Evolutionary conservation across 73 alveolate species (phyloP).

Genomic region (Paramecium biaurelia): DNA sequence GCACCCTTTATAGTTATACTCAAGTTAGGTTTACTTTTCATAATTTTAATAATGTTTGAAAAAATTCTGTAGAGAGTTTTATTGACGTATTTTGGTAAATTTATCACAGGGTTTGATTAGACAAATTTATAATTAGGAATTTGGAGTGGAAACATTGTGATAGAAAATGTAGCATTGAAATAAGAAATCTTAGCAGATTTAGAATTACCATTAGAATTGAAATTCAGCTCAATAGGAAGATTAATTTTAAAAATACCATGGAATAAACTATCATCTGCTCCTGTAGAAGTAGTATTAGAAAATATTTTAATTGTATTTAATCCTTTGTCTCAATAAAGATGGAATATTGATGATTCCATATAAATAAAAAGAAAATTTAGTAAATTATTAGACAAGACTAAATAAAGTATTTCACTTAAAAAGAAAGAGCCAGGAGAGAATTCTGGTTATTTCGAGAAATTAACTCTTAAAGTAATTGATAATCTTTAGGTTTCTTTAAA

Average conservation of each 20-base stretch:
- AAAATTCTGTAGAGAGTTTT: slow-evolving; percentile 84
- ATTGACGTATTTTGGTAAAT: slow-evolving; percentile 88
- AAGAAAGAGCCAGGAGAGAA: slow-evolving; percentile 65
- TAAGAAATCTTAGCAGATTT: slow-evolving; percentile 77
- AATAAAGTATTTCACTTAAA: neutral
- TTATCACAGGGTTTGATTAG: slow-evolving; percentile 88
- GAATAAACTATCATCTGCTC: slow-evolving; percentile 91
- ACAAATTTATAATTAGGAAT: slow-evolving; percentile 78
- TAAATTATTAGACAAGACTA: neutral
- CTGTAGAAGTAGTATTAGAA: slow-evolving; percentile 87
- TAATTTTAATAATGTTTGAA: slow-evolving; percentile 68
- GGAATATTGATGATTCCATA: slow-evolving; percentile 72
- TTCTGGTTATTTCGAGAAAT: slow-evolving; percentile 83
- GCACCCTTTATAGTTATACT: neutral
- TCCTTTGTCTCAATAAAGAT: slow-evolving; percentile 69
- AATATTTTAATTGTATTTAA: slow-evolving; percentile 83
- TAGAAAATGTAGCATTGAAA: slow-evolving; percentile 88
- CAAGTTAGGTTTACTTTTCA: neutral
- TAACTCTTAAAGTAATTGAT: slow-evolving; percentile 87
- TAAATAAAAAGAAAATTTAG: slow-evolving; percentile 59
- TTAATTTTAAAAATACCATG: slow-evolving; percentile 92
- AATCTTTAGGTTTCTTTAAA: slow-evolving; percentile 88
- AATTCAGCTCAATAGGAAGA: slow-evolving; percentile 81
- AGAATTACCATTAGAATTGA: slow-evolving; percentile 83
- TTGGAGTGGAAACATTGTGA: slow-evolving; percentile 91